Evolutionary conservation across 2,329 filamentous ascomycete species (phyloP).

Genomic region (Zymoseptoria brevis): DNA sequence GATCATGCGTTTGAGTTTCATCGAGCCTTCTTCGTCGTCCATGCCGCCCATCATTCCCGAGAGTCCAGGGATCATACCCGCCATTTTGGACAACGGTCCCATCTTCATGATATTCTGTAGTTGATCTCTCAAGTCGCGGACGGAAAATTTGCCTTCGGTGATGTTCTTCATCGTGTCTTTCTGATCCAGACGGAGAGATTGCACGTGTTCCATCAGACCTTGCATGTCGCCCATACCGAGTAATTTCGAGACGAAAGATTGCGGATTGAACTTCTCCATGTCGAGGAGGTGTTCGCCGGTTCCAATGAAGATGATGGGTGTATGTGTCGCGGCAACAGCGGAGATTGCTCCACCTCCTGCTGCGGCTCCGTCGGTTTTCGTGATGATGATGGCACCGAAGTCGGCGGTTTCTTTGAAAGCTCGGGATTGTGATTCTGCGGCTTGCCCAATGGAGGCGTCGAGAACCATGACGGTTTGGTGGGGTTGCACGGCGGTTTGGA

Average conservation of each 20-base stretch:
- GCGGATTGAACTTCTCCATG: constrained; percentile 82
- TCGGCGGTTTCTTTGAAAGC: constrained; percentile 97
- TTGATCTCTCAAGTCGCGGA: constrained; percentile 90
- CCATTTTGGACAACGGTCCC: constrained; percentile 95
- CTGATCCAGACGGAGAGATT: constrained; percentile 88
- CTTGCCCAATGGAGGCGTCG: constrained; percentile 92
- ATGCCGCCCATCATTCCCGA: constrained; percentile 89
- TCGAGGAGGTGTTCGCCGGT: constrained; percentile 97
- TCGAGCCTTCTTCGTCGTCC: constrained; percentile 91
- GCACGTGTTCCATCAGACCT: constrained; percentile 90
- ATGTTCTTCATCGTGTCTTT: constrained; percentile 99
- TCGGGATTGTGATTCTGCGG: constrained; percentile 86
- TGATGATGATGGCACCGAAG: constrained; percentile 97
- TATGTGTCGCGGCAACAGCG: constrained; percentile 90
- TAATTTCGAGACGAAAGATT: constrained; percentile 87
- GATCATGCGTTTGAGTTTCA: constrained; percentile 95
- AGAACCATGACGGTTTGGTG: constrained; percentile 99
- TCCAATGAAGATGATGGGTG: constrained; percentile 95
- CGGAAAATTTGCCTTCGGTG: constrained; percentile 88
- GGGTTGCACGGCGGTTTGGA: constrained; percentile 79
- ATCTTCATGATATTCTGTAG: constrained; percentile 99
- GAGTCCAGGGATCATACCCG: constrained; percentile 95
- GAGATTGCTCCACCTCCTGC: constrained; percentile 95
- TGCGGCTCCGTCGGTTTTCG: constrained; percentile 94
- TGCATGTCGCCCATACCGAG: constrained; percentile 97